Conservation (phyloP, 2,329 filamentous ascomycete species). For the Colletotrichum sansevieriae region DNA sequence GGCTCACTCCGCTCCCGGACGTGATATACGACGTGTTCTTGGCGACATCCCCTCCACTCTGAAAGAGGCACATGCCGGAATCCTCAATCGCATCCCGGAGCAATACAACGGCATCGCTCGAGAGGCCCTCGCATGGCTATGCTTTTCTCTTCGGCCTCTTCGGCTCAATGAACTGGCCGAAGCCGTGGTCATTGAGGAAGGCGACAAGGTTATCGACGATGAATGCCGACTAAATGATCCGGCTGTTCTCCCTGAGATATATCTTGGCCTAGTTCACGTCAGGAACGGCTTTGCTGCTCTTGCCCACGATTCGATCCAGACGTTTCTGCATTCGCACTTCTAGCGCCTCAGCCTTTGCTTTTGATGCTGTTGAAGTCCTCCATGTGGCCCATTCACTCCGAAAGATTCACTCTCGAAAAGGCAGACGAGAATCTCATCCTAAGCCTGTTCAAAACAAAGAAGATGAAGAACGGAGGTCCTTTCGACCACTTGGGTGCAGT, state of each 20-base stretch:
- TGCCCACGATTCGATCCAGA: conserved; percentile 45
- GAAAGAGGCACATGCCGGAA: conserved; percentile 45
- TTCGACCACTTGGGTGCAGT: conserved; percentile 46
- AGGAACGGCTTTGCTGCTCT: conserved; percentile 42
- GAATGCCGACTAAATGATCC: conserved; percentile 45
- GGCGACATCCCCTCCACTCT: conserved; percentile 44
- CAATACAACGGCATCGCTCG: conserved; percentile 45
- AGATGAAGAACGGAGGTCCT: conserved; percentile 36
- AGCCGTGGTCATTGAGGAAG: conserved; percentile 46
- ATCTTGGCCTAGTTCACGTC: conserved; percentile 42
- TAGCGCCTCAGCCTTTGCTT: conserved; percentile 42
- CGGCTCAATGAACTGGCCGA: conserved; percentile 46
- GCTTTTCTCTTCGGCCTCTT: conserved; percentile 46
- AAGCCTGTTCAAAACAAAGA: conserved; percentile 44
- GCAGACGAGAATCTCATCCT: conserved; percentile 43
- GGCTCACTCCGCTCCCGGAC: conserved; percentile 43
- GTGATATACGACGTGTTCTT: conserved; percentile 44
- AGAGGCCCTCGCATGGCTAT: conserved; percentile 47
- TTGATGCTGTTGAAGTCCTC: conserved; percentile 36
- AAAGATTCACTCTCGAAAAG: conserved; percentile 20
- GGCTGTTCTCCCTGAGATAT: conserved; percentile 42
- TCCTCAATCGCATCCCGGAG: conserved; percentile 44
- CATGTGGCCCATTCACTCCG: conserved; percentile 45
- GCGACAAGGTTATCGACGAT: conserved; percentile 44
- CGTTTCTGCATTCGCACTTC: conserved; percentile 43